A percentile compares a stretch with the other conserved stretches of the same genome.
Evolutionary conservation across 192 early-diverging fungal genomes (phyloP).

Genomic region (Mortierella antarctica): DNA sequence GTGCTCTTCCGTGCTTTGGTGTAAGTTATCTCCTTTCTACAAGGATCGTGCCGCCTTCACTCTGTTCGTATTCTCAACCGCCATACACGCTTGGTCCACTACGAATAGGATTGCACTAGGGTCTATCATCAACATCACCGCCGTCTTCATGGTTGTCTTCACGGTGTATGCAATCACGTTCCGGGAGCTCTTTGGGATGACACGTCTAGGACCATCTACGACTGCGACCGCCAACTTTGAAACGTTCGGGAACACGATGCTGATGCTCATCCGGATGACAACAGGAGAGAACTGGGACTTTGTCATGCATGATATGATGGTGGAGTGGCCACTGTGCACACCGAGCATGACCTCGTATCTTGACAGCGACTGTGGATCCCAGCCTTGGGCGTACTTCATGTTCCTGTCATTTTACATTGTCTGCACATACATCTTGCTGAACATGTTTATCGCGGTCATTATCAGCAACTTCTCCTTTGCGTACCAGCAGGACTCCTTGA

Average conservation of each 20-base stretch:
- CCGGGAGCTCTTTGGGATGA: slow-evolving; percentile 69
- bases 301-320: slow-evolving; percentile 69
- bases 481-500: slow-evolving; percentile 66
- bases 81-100: not conserved
- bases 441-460: slow-evolving; percentile 71
- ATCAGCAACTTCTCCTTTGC: slow-evolving; percentile 70
- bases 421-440: slow-evolving; percentile 70
- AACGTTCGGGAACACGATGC: slow-evolving; percentile 58
- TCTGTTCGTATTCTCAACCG: not conserved
- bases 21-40: slow-evolving; percentile 50
- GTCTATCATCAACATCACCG: slow-evolving; percentile 66
- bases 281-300: slow-evolving; percentile 72
- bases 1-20: slow-evolving; percentile 41
- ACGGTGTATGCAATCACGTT: slow-evolving; percentile 67
- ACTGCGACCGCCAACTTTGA: slow-evolving; percentile 63
- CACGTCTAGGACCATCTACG: slow-evolving; percentile 60
- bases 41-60: slow-evolving; percentile 47
- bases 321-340: slow-evolving; percentile 62
- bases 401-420: slow-evolving; percentile 70
- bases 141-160: slow-evolving; percentile 67
- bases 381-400: slow-evolving; percentile 62
- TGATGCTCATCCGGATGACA: slow-evolving; percentile 63
- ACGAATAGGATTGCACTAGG: slow-evolving; percentile 39
- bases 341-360: slow-evolving; percentile 51
- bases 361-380: slow-evolving; percentile 65